Conservation (phyloP, 495 filamentous ascomycete species). For the Filosporella fistucella region DNA sequence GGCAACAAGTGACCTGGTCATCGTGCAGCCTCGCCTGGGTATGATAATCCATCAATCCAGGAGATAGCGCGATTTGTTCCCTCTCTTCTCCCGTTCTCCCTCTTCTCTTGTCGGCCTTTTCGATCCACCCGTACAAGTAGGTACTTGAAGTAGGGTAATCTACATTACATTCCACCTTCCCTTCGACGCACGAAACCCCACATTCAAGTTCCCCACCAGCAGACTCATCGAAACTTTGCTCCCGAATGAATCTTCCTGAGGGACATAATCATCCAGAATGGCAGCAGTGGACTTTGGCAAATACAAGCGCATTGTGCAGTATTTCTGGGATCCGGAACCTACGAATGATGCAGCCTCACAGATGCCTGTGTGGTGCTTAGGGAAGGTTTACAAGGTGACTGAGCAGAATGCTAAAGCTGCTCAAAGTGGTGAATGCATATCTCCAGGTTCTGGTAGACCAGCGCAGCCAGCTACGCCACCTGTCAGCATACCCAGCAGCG, state of each 20-base stretch:
- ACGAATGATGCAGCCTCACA: slow-evolving; percentile 69
- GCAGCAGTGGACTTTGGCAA: slow-evolving; percentile 55
- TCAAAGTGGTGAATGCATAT: not conserved
- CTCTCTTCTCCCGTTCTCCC: too few relatives aligned
- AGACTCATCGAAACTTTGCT: not conserved
- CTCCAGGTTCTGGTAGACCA: not conserved
- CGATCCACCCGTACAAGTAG: too few relatives aligned
- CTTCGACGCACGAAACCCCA: not conserved
- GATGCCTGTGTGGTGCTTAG: slow-evolving; percentile 83
- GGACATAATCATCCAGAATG: slow-evolving; percentile 35
- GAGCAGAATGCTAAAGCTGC: slow-evolving; percentile 2
- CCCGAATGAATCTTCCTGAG: not conserved
- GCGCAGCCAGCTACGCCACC: slow-evolving; percentile 33
- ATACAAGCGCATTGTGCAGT: slow-evolving; percentile 80
- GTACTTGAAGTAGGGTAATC: too few relatives aligned
- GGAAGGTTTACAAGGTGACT: slow-evolving; percentile 55
- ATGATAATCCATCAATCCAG: too few relatives aligned
- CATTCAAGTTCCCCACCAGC: slow-evolving; percentile 9
- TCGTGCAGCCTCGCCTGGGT: too few relatives aligned
- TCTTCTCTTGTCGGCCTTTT: too few relatives aligned
- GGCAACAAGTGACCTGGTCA: too few relatives aligned
- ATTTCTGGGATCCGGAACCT: slow-evolving; percentile 94
- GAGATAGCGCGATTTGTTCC: too few relatives aligned
- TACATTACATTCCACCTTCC: not conserved
- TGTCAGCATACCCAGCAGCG: slow-evolving; percentile 37